Evolutionary conservation across 2,329 filamentous ascomycete genomes (phyloP), one percentile per base, ranked within the genome.

Genomic region (Exophiala xenobiotica): DNA sequence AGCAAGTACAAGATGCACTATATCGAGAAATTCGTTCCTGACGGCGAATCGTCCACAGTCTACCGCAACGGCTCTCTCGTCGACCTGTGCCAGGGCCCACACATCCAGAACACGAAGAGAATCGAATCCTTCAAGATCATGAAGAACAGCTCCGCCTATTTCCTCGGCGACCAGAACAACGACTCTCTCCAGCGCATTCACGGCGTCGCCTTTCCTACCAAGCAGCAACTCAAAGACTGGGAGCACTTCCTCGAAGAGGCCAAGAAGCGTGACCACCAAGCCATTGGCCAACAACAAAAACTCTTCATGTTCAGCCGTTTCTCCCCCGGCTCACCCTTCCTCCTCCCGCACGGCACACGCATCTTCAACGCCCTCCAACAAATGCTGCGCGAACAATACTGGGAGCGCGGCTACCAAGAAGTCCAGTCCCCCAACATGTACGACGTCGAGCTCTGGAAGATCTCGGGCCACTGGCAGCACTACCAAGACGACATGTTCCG

Each of bases 1-100:
- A 96, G 95, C 80, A 93, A 93, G 70, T 97, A 96, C 78, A 97
- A 99, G 81, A 85, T 95, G 69, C 88, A 96, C 70, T 95, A 97
- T 71, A 97, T 99, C 74, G 86, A 90, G 63, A 87, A 90, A 76
- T 90, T 95, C 72, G 88, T 97, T 55, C 78, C 85, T 31, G 90
- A 96, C 62, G 90, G 90, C 62, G 91, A 90, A 49, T 89, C 81
- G 67, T 95, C 90, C 68, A 97, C 93, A 7, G 92, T 97, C 33
- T 99, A 97, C 72, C 85, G 90, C 58, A 95, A 90, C 65, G 93
- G 93, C 52, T 90, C 90, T 11, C 78, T 97, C 50, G 96, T 97
- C 65, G 93, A 99, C 80, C 76, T 97, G 58, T 97, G 93, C 77
- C 83, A 90, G 68, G 93, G 93, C 29, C 93, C 93, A 57, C 93